These are phyloP conservation scores for Tulasnella sp. DNA, from an alignment of 768 basidiomycete genomes.

Conservation along the genomic window DNA sequence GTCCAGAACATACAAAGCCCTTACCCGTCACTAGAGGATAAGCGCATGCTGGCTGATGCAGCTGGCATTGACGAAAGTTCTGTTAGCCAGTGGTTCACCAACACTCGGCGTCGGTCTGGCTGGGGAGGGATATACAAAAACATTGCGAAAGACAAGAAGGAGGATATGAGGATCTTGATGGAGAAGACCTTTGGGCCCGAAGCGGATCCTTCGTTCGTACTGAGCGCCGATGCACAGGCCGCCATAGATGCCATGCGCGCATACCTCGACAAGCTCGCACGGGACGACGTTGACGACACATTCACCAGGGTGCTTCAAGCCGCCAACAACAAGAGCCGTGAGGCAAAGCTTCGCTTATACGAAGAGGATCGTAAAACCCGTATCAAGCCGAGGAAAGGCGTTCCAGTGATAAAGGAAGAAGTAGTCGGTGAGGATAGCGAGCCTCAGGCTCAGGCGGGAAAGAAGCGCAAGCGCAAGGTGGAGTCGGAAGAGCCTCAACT, in stretches of 20 bases:
- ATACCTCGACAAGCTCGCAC: slow-evolving; percentile 12
- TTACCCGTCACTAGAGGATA: slow-evolving; percentile 19
- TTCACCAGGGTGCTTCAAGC: neutral
- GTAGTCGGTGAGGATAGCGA: too few relatives aligned
- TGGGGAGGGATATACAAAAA: slow-evolving; percentile 19
- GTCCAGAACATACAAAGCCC: slow-evolving; percentile 20
- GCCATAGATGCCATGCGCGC: slow-evolving; percentile 13
- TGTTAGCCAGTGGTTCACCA: slow-evolving; percentile 23
- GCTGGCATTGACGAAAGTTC: slow-evolving; percentile 10
- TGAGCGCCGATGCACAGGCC: neutral
- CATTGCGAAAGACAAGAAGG: slow-evolving; percentile 10
- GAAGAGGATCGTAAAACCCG: neutral
- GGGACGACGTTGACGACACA: neutral
- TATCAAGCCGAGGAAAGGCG: neutral
- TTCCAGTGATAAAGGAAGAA: neutral
- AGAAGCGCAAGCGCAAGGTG: slow-evolving; percentile 14
- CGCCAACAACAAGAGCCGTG: neutral
- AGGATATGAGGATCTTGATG: slow-evolving; percentile 12
- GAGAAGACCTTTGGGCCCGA: neutral
- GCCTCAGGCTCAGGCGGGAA: neutral
- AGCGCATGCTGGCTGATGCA: slow-evolving; percentile 1
- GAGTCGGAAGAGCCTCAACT: neutral
- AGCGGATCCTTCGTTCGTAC: neutral
- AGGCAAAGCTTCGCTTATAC: neutral
- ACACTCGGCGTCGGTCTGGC: slow-evolving; percentile 22